These are phyloP conservation scores for Alternaria gaisen DNA, from an alignment of 2,329 filamentous ascomycete species.

Conservation along the genomic window DNA sequence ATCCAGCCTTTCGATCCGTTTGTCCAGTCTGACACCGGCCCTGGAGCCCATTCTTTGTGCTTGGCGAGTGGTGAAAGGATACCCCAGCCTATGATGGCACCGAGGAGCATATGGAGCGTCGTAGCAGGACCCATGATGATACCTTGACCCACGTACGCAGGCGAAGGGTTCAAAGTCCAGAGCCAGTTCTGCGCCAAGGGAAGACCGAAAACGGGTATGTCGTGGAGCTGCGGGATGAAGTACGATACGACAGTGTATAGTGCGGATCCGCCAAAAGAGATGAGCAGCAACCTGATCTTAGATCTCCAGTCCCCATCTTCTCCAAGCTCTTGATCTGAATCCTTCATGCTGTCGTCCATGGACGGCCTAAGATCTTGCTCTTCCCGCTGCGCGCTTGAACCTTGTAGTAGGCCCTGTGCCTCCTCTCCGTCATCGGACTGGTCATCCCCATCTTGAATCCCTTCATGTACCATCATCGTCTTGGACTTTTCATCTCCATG, in stretches of 20 bases:
- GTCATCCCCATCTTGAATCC: conserved; percentile 10
- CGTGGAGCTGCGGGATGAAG: conserved; percentile 84
- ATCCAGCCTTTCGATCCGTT: conserved; percentile 97
- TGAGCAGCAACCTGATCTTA: conserved; percentile 67
- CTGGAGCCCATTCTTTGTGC: conserved; percentile 85
- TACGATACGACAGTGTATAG: conserved; percentile 80
- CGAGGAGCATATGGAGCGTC: conserved; percentile 93
- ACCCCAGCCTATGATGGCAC: conserved; percentile 89
- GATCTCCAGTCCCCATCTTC: conserved; percentile 65
- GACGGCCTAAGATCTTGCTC: conserved; percentile 33
- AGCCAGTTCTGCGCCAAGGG: conserved; percentile 81
- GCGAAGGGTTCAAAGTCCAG: conserved; percentile 94
- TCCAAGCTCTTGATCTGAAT: conserved; percentile 36
- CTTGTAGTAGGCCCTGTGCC: conserved; percentile 46
- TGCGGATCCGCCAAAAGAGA: conserved; percentile 68
- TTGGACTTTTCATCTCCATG: conserved; percentile 67
- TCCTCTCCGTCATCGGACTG: conserved; percentile 37
- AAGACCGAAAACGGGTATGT: conserved; percentile 85
- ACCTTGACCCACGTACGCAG: conserved; percentile 96
- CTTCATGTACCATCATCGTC: conserved; percentile 10
- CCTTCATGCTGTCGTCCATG: conserved; percentile 22
- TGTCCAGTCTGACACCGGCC: conserved; percentile 87
- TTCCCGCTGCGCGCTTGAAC: conserved; percentile 27
- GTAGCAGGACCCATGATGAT: conserved; percentile 98
- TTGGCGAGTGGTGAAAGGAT: conserved; percentile 90